Conservation (phyloP, 1,284 basidiomycete species). For the Cryptococcus sp. region DNA sequence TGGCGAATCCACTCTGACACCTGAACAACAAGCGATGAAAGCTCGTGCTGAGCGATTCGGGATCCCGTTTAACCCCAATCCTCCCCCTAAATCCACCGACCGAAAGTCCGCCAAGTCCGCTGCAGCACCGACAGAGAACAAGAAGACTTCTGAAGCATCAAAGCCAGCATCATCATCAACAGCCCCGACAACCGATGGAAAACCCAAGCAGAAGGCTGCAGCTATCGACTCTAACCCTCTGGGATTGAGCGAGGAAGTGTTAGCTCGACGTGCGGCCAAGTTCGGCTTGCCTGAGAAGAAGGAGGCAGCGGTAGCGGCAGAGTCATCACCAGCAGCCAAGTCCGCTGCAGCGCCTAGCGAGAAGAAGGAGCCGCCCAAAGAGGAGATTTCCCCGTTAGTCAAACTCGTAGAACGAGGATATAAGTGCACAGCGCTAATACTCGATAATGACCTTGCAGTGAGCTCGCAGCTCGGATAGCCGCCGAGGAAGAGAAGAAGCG, state of each 20-base stretch:
- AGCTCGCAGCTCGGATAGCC: constrained; percentile 35
- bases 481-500: constrained; percentile 55
- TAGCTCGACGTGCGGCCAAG: constrained; percentile 48
- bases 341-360: constrained; percentile 7
- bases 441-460: constrained; percentile 22
- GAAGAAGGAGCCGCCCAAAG: constrained; percentile 5
- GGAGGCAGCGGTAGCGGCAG: constrained; percentile 16
- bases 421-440: constrained; percentile 7
- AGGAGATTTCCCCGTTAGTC: constrained; percentile 43
- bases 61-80: constrained; percentile 40
- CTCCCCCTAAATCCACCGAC: constrained; percentile 10
- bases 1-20: constrained; percentile 26
- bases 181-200: not conserved
- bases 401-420: not conserved
- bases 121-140: constrained; percentile 8
- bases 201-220: constrained; percentile 25
- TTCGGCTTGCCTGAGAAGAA: constrained; percentile 47
- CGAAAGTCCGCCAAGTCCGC: constrained; percentile 12
- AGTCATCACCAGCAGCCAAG: constrained; percentile 14
- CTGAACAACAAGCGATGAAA: constrained; percentile 48
- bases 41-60: constrained; percentile 52
- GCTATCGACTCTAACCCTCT: constrained; percentile 39
- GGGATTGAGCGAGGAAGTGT: constrained; percentile 41
- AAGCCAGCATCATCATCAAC: constrained; percentile 2
- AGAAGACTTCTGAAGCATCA: constrained; percentile 11